Conservation (phyloP, 768 basidiomycete genomes). For the Boletus rufocinnamomeus region DNA sequence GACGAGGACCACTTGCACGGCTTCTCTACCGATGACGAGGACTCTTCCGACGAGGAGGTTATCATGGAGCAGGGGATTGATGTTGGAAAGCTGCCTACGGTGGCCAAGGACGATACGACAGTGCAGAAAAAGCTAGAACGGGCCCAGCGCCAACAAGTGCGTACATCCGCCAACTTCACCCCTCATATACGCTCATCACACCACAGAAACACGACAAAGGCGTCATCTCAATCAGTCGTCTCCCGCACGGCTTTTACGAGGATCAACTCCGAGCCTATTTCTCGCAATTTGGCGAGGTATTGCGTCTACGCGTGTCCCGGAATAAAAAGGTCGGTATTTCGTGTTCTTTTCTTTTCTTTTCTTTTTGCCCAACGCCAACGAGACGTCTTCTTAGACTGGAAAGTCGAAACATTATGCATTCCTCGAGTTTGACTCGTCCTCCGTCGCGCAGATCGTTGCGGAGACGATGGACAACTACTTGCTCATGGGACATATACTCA, state of each 20-base stretch:
- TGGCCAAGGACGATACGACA: constrained; percentile 83
- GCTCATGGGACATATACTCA: constrained; percentile 89
- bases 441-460: constrained; percentile 91
- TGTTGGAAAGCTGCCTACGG: constrained; percentile 73
- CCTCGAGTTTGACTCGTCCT: constrained; percentile 87
- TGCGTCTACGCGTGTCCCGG: constrained; percentile 84
- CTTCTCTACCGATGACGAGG: constrained; percentile 75
- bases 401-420: constrained; percentile 97
- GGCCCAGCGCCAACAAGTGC: constrained; percentile 66
- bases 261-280: constrained; percentile 93
- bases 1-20: constrained; percentile 60
- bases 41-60: constrained; percentile 79
- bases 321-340: constrained; percentile 77
- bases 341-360: background rate
- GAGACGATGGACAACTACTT: constrained; percentile 99
- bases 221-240: constrained; percentile 83
- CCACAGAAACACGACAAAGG: constrained; percentile 66
- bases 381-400: constrained; percentile 64
- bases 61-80: constrained; percentile 62
- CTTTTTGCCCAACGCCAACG: background rate
- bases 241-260: constrained; percentile 98
- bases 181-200: background rate
- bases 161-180: constrained; percentile 22
- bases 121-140: constrained; percentile 67
- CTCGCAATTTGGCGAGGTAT: constrained; percentile 90